A percentile compares a stretch with the other conserved stretches of the same genome.
These are phyloP conservation scores for Rhytidiadelphus loreus DNA, from an alignment of 225 moss, liverwort and hornwort species.

Conservation along the genomic window DNA sequence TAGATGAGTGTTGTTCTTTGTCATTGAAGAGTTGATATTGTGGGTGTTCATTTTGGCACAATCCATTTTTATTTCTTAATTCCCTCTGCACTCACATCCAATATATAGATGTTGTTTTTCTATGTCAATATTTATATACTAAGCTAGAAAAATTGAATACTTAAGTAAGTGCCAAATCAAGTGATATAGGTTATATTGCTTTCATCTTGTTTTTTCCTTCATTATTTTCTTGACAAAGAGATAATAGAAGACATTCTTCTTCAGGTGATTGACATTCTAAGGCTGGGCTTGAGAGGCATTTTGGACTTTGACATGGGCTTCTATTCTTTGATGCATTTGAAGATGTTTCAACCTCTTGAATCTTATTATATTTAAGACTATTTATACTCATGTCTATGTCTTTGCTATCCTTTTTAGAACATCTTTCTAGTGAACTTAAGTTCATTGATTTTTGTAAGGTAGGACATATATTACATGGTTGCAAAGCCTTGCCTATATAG, in stretches of 20 bases:
- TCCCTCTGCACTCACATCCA: not conserved
- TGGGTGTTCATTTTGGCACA: not conserved
- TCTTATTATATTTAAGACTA: not conserved
- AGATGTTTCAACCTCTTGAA: not conserved
- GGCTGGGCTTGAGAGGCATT: rapidly evolving
- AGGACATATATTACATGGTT: not conserved
- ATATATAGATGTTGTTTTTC: not conserved
- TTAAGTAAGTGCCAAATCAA: not conserved
- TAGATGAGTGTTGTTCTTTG: not conserved
- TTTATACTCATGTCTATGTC: not conserved
- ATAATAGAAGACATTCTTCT: not conserved
- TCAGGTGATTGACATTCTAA: not conserved
- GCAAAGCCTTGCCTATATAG: not conserved
- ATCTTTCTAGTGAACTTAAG: not conserved
- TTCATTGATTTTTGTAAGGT: not conserved
- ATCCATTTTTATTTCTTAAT: not conserved
- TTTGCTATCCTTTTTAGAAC: too few relatives aligned
- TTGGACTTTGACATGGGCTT: not conserved
- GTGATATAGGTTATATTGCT: not conserved
- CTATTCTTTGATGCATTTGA: not conserved
- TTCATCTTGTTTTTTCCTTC: not conserved
- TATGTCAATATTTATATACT: too few relatives aligned
- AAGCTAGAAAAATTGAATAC: not conserved
- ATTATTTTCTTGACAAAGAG: not conserved
- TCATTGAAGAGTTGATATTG: not conserved